phyloP scores from a whole-genome alignment of 2,329 filamentous ascomycete genomes.

The Scleromitrula shiraiana region DNA sequence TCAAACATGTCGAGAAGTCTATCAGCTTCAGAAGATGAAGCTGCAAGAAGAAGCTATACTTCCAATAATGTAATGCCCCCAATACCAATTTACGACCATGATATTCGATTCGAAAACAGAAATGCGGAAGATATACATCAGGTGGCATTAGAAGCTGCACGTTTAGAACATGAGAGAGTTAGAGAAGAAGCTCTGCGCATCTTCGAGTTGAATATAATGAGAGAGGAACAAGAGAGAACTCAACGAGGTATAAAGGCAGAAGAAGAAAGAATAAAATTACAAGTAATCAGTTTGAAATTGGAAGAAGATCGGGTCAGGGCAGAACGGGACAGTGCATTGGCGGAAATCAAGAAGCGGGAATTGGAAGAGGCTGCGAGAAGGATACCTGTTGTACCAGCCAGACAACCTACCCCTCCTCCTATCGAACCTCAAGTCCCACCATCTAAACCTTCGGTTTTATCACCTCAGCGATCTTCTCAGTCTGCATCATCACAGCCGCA shows the following conservation, averaged over 20 bases:
- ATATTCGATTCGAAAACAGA: constrained; percentile 12
- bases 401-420: constrained; percentile 17
- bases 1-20: constrained; percentile 1
- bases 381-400: constrained; percentile 19
- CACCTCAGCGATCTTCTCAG: neutral
- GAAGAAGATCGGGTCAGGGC: constrained; percentile 22
- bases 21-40: constrained; percentile 4
- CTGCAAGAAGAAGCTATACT: constrained; percentile 4
- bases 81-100: constrained; percentile 6
- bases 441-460: neutral
- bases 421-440: constrained; percentile 1
- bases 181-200: constrained; percentile 42
- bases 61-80: constrained; percentile 2
- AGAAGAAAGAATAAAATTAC: neutral
- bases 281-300: neutral
- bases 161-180: constrained; percentile 59
- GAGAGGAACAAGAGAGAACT: constrained; percentile 31
- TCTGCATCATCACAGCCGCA: neutral
- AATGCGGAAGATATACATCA: constrained; percentile 21
- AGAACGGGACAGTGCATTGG: constrained; percentile 40
- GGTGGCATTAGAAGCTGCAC: constrained; percentile 57
- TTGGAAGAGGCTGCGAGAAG: constrained; percentile 33
- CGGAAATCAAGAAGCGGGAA: constrained; percentile 41
- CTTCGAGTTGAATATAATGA: constrained; percentile 40
- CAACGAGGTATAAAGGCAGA: constrained; percentile 8